Evolutionary conservation across 495 filamentous ascomycete genomes (phyloP), one percentile per base, ranked within the genome.

Genomic region (Penicillium arizonense): DNA sequence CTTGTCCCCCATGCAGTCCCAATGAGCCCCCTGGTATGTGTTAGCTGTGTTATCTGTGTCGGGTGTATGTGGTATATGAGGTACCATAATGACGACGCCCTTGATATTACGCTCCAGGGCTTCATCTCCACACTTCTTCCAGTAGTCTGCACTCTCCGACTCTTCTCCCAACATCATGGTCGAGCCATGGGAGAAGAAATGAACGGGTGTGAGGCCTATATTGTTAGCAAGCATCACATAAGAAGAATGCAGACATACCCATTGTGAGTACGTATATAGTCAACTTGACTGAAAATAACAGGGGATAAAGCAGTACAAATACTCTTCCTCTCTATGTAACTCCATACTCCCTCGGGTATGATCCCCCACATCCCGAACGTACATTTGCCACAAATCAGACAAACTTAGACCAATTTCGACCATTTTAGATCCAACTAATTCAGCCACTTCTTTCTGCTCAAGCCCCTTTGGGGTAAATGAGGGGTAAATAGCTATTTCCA

Each of bases 131-230:
- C 80, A 83, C 55, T 77, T 71, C 49, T 81, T 80, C 83, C 83
- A 86, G 61, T 85, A 85, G 6, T 73, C 71, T 11, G 80, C 82
- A 0, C 80, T 82, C 13, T 70, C 57, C 38, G 75, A 80, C 51
- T 82, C 75, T 52, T 84, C 83, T 37, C 82, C 83, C 12, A 86
- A 70, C 82, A 86, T 85, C 81, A 84, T 84, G 23, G 82, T 85
- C 34, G 80, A 82, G 65, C 83, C 83, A 75, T 86, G 83, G 12
- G 83, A 85, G 69, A 86, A 84, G 68, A 86, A 82, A 56, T 84
- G 82, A 5, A 84, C 83, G 2, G 83, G 83, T 4, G 80, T 75
- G 18, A 70, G 60, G 23, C 57, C 62, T 63, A 20, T 30, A n/a
- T 24, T 6, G 20, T 43, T 43, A 26, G 40, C 35, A 37, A 3